A percentile compares a stretch with the other conserved stretches of the same genome.
phyloP scores from a whole-genome alignment of 495 filamentous ascomycete species.

The Podospora didyma region DNA sequence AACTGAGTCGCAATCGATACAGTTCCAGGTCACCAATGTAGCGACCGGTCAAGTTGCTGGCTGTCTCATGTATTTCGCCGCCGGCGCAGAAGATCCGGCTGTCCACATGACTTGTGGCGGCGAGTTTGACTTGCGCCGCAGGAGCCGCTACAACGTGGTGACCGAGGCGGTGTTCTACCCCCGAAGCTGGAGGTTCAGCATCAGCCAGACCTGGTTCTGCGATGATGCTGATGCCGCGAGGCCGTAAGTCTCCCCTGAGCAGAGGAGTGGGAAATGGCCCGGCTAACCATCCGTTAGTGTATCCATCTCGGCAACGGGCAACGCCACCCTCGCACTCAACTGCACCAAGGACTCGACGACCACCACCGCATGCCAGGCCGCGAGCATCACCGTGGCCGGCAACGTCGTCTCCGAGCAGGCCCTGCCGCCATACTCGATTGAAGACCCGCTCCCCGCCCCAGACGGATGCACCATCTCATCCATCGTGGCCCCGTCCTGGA shows the following conservation, averaged over 20 bases:
- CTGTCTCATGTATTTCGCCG: slow-evolving; percentile 9
- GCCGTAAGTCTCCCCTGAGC: slow-evolving; percentile 6
- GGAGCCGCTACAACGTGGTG: slow-evolving; percentile 6
- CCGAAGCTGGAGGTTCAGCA: slow-evolving; percentile 5
- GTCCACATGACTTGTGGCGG: slow-evolving; percentile 7
- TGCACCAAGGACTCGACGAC: slow-evolving; percentile 6
- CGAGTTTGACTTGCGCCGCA: background rate
- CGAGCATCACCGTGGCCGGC: slow-evolving; percentile 9
- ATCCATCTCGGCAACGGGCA: slow-evolving; percentile 6
- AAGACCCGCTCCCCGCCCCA: slow-evolving; percentile 18
- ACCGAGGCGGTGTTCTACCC: slow-evolving; percentile 14
- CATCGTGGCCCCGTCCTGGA: slow-evolving; percentile 21
- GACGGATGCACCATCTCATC: slow-evolving; percentile 30
- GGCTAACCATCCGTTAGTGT: slow-evolving; percentile 4
- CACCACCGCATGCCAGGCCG: slow-evolving; percentile 11
- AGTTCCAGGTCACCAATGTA: slow-evolving; percentile 14
- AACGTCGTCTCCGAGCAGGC: slow-evolving; percentile 5
- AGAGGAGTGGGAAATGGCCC: background rate
- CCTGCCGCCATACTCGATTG: slow-evolving; percentile 24
- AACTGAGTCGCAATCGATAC: slow-evolving; percentile 10
- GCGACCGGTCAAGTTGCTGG: slow-evolving; percentile 14
- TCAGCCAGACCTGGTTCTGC: slow-evolving; percentile 23
- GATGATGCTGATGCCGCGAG: slow-evolving; percentile 13
- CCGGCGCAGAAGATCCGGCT: background rate
- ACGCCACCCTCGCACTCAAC: slow-evolving; percentile 2